A percentile compares a stretch with the other conserved stretches of the same genome.
phyloP scores from a whole-genome alignment of 2,329 filamentous ascomycete species.

The Ceratocystis diversiconidia region DNA sequence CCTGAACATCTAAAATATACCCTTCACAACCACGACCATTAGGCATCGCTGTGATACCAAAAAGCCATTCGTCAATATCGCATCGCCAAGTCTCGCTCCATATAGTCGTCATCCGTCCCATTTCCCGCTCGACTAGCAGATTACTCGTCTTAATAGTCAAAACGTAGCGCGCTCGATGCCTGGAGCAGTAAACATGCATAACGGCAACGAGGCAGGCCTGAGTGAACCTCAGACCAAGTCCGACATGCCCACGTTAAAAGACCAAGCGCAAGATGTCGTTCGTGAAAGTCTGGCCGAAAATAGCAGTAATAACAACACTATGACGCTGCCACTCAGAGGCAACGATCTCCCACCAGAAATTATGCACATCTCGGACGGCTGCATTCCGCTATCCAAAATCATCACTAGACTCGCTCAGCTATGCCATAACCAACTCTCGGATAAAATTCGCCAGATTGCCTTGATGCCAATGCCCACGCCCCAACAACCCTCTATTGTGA shows the following conservation, averaged over 20 bases:
- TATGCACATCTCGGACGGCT: constrained; percentile 59
- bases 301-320: constrained; percentile 9
- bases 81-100: too few relatives aligned
- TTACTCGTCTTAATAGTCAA: neutral
- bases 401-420: constrained; percentile 69
- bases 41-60: too few relatives aligned
- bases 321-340: constrained; percentile 27
- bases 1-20: neutral
- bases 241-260: constrained; percentile 25
- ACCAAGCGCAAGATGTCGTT: constrained; percentile 21
- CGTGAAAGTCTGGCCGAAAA: neutral
- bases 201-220: constrained; percentile 26
- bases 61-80: too few relatives aligned
- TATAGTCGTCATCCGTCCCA: too few relatives aligned
- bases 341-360: constrained; percentile 49
- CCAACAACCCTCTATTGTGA: constrained; percentile 24
- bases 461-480: constrained; percentile 46
- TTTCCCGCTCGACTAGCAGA: neutral
- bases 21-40: too few relatives aligned
- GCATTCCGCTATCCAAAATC: constrained; percentile 60
- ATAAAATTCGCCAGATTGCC: constrained; percentile 55
- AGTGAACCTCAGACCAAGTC: constrained; percentile 26
- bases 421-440: constrained; percentile 63
- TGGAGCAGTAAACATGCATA: constrained; percentile 41
- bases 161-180: constrained; percentile 30